phyloP scores from a whole-genome alignment of 768 basidiomycete genomes.

The Rhodotorula paludigena region DNA sequence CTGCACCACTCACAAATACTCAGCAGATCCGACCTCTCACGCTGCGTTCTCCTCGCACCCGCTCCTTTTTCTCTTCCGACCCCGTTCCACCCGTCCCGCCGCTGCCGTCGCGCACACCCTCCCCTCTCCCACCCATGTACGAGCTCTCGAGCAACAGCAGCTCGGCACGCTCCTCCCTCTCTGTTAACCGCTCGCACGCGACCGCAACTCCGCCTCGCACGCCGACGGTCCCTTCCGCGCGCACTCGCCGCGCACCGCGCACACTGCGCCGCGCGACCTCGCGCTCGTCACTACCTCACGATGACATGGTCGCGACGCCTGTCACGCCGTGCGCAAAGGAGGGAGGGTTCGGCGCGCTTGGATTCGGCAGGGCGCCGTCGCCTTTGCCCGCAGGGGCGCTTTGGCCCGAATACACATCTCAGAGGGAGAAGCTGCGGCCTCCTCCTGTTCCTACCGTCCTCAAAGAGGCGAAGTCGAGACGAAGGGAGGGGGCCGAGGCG shows the following conservation, averaged over 20 bases:
- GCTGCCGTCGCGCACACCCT: background rate
- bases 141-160: no score
- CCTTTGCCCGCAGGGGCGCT: background rate
- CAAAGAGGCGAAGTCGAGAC: no score
- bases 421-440: background rate
- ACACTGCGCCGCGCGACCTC: no score
- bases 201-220: background rate
- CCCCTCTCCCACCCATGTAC: no score
- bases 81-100: background rate
- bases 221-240: no score
- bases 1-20: background rate
- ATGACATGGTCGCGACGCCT: no score
- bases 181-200: background rate
- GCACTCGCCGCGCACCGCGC: no score
- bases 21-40: background rate
- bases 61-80: background rate
- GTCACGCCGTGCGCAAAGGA: background rate
- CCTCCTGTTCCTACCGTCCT: no score
- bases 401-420: background rate
- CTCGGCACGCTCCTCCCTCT: background rate
- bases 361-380: no score
- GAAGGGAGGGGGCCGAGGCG: no score
- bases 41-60: background rate
- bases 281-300: no score
- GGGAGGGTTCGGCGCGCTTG: no score